Evolutionary conservation across 2,329 filamentous ascomycete genomes (phyloP), one percentile per base, ranked within the genome.

Genomic region (Aspergillus fumigatiaffinis): DNA sequence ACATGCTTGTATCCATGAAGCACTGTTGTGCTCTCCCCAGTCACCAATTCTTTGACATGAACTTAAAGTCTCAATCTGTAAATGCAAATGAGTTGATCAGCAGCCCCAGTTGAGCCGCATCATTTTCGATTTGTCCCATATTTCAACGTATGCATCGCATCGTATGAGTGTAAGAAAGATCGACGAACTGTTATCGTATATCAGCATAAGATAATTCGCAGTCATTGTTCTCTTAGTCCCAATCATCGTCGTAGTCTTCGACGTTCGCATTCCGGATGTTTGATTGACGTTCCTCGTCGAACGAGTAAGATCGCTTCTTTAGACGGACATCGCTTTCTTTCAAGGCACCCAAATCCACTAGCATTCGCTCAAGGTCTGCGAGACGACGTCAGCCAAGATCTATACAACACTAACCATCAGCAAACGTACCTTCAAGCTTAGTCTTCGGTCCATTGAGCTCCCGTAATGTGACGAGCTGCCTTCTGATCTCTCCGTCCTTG

Each of bases 401-500:
- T 75, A 63, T 54, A 23, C 21, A 6, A 38, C 14, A 41, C 20
- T 3, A 35, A 26, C 50, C 4, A 49, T 60, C 4, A 58, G 50
- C 28, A 52, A 48, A 47, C 67, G 57, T 63, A 79, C 78, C 77
- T 67, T 84, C 77, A 79, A 91, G 82, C 63, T 80, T 86, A 56
- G 88, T 91, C 62, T 83, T 82, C 3, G 84, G 82, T 3, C 94
- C 94, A 9, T 86, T 86, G 49, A 97, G 75, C 53, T 91, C 90
- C 67, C 85, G 83, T 62, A 99, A 77, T 3, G 93, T 97, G n/a
- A 99, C 89, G 52, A 97, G 77, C 76, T 99, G 94, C 77, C 87
- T 91, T 71, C 87, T 87, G 63, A 99, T 96, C 71, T 99, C 91
- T 20, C 91, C 92, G 67, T 96, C 91, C 71, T 88, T 89, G 77